These are phyloP conservation scores for Amylocystis lapponica DNA, from an alignment of 768 basidiomycete genomes.

Conservation along the genomic window DNA sequence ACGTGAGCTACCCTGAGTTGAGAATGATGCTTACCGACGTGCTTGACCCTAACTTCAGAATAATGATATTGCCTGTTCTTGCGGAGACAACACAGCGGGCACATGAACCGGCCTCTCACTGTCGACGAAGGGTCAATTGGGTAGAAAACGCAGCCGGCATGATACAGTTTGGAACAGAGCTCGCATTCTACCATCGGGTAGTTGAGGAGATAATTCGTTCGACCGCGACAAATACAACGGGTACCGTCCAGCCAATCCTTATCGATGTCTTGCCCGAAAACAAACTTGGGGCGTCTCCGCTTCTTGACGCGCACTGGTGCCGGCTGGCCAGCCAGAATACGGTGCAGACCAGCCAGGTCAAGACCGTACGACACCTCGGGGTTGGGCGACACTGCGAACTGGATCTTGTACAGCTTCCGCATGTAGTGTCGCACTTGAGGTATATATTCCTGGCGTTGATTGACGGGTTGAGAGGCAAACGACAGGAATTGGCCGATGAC, in stretches of 20 bases:
- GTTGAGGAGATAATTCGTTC: constrained; percentile 51
- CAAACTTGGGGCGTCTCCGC: constrained; percentile 58
- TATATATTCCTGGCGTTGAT: constrained; percentile 73
- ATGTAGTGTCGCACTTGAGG: constrained; percentile 85
- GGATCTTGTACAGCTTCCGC: constrained; percentile 85
- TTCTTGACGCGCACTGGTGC: constrained; percentile 42
- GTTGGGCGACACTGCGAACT: constrained; percentile 81
- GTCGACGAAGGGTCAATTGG: constrained; percentile 37
- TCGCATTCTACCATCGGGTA: constrained; percentile 67
- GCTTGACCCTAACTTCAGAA: constrained; percentile 71
- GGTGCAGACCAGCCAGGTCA: constrained; percentile 77
- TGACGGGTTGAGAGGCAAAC: constrained; percentile 60
- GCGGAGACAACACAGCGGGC: constrained; percentile 73
- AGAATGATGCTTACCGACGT: constrained; percentile 40
- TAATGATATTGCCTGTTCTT: constrained; percentile 67
- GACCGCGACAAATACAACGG: constrained; percentile 75
- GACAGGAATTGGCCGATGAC: constrained; percentile 78
- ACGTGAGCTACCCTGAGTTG: constrained; percentile 8
- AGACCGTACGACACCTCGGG: constrained; percentile 79
- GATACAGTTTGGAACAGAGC: constrained; percentile 59
- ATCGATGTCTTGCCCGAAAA: constrained; percentile 74
- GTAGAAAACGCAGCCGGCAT: constrained; percentile 73
- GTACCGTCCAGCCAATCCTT: constrained; percentile 69
- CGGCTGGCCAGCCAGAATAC: constrained; percentile 69
- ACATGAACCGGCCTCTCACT: constrained; percentile 42